Evolutionary conservation across 306 rosid genomes (phyloP), one percentile per base, ranked within the genome.

Genomic region (Cicer chorassanicum): DNA sequence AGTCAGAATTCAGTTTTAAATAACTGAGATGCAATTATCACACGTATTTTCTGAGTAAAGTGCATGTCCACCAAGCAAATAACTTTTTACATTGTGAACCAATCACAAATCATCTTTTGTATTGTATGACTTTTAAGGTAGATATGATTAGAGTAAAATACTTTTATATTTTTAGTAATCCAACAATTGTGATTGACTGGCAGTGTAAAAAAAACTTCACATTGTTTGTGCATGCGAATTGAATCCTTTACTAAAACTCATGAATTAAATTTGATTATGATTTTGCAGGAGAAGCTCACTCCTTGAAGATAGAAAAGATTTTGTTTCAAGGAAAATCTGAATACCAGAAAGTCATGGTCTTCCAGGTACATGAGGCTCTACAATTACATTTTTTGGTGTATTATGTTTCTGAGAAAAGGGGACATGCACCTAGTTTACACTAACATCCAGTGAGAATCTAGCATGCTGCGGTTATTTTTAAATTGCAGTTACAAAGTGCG

Each of bases 231-330:
- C 34, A 29, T 29, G 3, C 34, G 4, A 29, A 29, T 29, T 3
- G 4, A 29, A 29, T 29, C 34, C 34, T 29, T 29, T 29, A 59
- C 64, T 43, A 42, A 43, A 34, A 74, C 9, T 45, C 44, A 63
- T 68, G 70, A 57, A 42, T 21, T 65, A 66, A 73, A 75, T 36
- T 34, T 83, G 48, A 44, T 61, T 66, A 40, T 68, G 44, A 80
- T 77, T 48, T 53, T 80, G 83, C 83, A 95, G 99, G 99, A 57
- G 99, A 95, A 86, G 99, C 99, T 59, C 99, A 95, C 87, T 95
- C 99, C 68, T 92, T 95, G 88, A 95, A 92, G 85, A 87, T 95
- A 70, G 98, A 95, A 85, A 83, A 89, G 79, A 82, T 92, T 72
- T 76, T 95, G 74, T 95, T 92, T 80, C 86, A 89, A 71, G 98